Percentiles rank a stretch among this genome's conserved stretches.
These are phyloP conservation scores for Metschnikowia sp. DNA, from an alignment of 805 yeast genomes.

Conservation along the genomic window DNA sequence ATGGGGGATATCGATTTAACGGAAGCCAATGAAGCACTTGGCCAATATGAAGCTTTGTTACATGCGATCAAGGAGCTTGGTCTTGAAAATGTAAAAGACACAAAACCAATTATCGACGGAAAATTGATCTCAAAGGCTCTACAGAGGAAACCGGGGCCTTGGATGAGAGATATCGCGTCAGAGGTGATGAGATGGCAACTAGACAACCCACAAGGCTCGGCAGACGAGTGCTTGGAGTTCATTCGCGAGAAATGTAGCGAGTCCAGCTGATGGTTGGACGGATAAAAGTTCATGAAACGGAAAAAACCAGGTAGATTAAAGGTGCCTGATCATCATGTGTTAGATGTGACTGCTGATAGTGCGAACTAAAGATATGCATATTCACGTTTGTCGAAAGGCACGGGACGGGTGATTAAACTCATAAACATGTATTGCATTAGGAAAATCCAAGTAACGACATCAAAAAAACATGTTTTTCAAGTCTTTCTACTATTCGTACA, in stretches of 20 bases:
- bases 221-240: slow-evolving; percentile 53
- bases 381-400: no score
- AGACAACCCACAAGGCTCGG: slow-evolving; percentile 57
- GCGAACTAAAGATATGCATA: no score
- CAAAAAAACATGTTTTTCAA: no score
- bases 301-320: no score
- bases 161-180: slow-evolving; percentile 64
- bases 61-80: slow-evolving; percentile 27
- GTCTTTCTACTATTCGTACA: no score
- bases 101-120: slow-evolving; percentile 76
- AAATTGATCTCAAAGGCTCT: slow-evolving; percentile 55
- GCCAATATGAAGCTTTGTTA: slow-evolving; percentile 32
- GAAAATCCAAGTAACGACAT: no score
- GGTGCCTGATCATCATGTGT: no score
- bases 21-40: slow-evolving; percentile 8
- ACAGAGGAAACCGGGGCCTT: slow-evolving; percentile 74
- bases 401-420: no score
- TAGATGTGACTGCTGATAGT: no score
- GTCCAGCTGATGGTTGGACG: neutral
- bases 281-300: neutral
- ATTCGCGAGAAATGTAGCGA: slow-evolving; percentile 22
- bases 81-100: slow-evolving; percentile 41
- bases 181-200: slow-evolving; percentile 71
- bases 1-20: neutral
- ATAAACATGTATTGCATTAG: no score